phyloP scores from a whole-genome alignment of 352 stramenopile species.

The Globisporangium radiosum region DNA sequence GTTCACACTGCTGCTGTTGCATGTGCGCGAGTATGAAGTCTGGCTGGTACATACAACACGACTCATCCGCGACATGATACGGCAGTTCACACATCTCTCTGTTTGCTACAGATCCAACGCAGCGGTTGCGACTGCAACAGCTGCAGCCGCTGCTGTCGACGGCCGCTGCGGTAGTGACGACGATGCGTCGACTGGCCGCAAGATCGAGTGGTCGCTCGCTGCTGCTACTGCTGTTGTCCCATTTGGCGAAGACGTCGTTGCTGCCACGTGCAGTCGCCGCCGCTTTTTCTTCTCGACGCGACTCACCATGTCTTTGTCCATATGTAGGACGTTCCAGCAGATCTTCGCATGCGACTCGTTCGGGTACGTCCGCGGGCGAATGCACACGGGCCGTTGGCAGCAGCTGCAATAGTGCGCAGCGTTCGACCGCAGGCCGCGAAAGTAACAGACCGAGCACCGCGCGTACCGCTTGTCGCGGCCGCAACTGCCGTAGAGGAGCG shows the following conservation, averaged over 20 bases:
- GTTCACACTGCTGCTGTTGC: no score
- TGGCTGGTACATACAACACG: background rate
- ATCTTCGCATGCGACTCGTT: conserved; percentile 68
- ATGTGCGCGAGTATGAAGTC: no score
- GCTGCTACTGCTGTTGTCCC: background rate
- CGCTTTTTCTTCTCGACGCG: conserved; percentile 69
- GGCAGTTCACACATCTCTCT: no score
- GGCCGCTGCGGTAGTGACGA: background rate
- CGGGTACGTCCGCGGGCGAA: conserved; percentile 57
- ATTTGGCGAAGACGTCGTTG: background rate
- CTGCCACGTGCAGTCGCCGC: conserved; percentile 28
- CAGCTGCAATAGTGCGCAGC: conserved; percentile 62
- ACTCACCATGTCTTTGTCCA: conserved; percentile 70
- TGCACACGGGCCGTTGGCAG: conserved; percentile 67
- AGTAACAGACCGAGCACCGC: conserved; percentile 71
- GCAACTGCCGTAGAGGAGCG: conserved; percentile 55
- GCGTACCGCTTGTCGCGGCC: conserved; percentile 65
- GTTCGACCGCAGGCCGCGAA: conserved; percentile 58
- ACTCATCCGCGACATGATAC: no score
- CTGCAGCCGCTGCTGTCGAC: background rate
- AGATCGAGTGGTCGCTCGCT: background rate
- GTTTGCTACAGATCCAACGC: background rate
- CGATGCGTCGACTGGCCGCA: background rate
- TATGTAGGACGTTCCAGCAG: conserved; percentile 76
- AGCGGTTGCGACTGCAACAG: no score